phyloP scores from a whole-genome alignment of 192 early-diverging fungal genomes.

The Dissophora globulifera region DNA sequence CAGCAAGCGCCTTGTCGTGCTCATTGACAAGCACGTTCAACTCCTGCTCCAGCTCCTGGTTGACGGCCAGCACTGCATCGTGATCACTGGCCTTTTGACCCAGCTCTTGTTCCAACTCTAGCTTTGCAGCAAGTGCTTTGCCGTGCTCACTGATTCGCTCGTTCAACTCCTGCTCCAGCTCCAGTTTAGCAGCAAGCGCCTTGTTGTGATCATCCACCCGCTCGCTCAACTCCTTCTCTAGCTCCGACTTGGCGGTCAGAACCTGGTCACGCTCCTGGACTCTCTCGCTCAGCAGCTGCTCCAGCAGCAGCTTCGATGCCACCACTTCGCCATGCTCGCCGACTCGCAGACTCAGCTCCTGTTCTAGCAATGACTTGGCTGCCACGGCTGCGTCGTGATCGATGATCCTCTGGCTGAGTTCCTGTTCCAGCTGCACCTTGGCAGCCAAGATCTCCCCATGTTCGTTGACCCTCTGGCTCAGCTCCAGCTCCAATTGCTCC shows the following conservation, averaged over 20 bases:
- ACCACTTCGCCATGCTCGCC: not conserved
- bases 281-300: slow-evolving; percentile 24
- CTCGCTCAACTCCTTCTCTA: too few species aligned
- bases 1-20: too few species aligned
- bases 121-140: slow-evolving; percentile 8
- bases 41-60: too few species aligned
- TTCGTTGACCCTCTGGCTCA: slow-evolving; percentile 22
- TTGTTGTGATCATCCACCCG: too few species aligned
- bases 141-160: slow-evolving; percentile 2
- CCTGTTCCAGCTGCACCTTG: too few species aligned
- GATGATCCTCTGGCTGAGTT: too few species aligned
- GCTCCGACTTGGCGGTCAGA: too few species aligned
- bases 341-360: slow-evolving; percentile 11
- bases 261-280: slow-evolving; percentile 1
- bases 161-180: slow-evolving; percentile 28
- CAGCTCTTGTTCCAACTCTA: slow-evolving; percentile 14
- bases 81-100: slow-evolving; percentile 20
- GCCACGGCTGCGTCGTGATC: too few species aligned
- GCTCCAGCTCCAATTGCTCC: slow-evolving; percentile 9
- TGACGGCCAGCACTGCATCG: not conserved
- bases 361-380: slow-evolving; percentile 15
- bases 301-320: slow-evolving; percentile 8
- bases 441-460: not conserved
- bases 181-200: slow-evolving; percentile 5
- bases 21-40: too few species aligned